These are phyloP conservation scores for Dryas integrifolia DNA, from an alignment of 331 rosid species.

Conservation along the genomic window DNA sequence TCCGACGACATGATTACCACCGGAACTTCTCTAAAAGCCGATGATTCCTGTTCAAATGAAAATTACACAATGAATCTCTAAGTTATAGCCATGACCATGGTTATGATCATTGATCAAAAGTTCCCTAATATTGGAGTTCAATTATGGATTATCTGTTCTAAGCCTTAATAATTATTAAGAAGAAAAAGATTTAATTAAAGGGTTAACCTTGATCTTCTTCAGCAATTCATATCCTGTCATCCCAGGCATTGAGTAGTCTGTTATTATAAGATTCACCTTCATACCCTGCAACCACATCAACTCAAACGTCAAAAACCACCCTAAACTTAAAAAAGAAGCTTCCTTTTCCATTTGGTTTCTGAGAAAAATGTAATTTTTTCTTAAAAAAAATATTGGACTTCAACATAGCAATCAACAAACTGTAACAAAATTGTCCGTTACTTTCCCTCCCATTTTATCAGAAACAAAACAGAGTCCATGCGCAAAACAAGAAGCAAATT, in stretches of 20 bases:
- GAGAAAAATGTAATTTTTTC: background rate
- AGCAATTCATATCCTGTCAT: slow-evolving; percentile 95
- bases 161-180: background rate
- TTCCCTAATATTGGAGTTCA: background rate
- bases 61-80: background rate
- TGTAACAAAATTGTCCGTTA: background rate
- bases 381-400: no score
- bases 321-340: background rate
- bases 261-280: slow-evolving; percentile 89
- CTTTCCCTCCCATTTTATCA: background rate
- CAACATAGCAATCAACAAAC: no score
- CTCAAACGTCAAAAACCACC: slow-evolving; percentile 8
- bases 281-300: slow-evolving; percentile 48
- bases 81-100: background rate
- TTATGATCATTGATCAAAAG: background rate
- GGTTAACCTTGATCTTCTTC: slow-evolving; percentile 83
- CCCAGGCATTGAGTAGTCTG: slow-evolving; percentile 96
- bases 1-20: slow-evolving; percentile 97
- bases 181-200: background rate
- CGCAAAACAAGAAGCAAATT: background rate
- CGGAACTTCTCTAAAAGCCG: slow-evolving; percentile 78
- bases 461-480: slow-evolving; percentile 8
- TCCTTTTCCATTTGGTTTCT: background rate
- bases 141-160: background rate
- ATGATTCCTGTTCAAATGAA: slow-evolving; percentile 66